A percentile compares a stretch with the other conserved stretches of the same genome.
phyloP scores from a whole-genome alignment of 208 protist genomes.

The Acanthamoeba triangularis region DNA sequence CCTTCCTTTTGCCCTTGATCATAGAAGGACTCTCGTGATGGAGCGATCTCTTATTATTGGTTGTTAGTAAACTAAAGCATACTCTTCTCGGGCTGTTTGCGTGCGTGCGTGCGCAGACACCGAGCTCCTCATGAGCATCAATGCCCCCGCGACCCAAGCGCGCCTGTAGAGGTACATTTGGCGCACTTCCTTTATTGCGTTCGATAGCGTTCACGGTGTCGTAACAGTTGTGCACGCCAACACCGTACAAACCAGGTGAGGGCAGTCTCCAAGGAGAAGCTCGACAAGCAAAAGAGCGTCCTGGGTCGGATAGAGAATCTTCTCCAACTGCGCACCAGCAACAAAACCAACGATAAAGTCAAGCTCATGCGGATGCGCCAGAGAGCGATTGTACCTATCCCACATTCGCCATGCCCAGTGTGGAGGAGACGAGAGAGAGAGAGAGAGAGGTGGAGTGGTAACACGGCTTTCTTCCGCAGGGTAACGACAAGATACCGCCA shows the following conservation, averaged over 20 bases:
- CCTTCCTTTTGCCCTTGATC: no score
- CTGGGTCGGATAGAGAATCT: conserved; percentile 32
- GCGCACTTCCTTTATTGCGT: no score
- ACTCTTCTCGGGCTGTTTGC: not conserved
- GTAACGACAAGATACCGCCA: conserved; percentile 40
- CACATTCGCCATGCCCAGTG: not conserved
- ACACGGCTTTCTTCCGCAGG: not conserved
- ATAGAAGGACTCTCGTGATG: no score
- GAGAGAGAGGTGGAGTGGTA: no score
- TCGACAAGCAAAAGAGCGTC: not conserved
- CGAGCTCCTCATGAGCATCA: conserved; percentile 38
- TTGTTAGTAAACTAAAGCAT: no score
- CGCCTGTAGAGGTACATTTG: not conserved
- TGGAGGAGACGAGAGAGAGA: no score
- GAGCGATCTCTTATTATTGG: no score
- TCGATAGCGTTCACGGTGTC: not conserved
- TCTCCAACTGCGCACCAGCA: not conserved
- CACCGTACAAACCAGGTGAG: not conserved
- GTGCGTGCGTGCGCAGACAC: no score
- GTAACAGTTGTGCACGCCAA: not conserved
- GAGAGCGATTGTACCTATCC: not conserved
- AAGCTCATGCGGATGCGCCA: conserved; percentile 59
- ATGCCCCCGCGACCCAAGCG: conserved; percentile 20
- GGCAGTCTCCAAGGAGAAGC: not conserved
- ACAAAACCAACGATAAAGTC: conserved; percentile 41